phyloP scores from a whole-genome alignment of 306 rosid species.

The Prinsepia uniflora region DNA sequence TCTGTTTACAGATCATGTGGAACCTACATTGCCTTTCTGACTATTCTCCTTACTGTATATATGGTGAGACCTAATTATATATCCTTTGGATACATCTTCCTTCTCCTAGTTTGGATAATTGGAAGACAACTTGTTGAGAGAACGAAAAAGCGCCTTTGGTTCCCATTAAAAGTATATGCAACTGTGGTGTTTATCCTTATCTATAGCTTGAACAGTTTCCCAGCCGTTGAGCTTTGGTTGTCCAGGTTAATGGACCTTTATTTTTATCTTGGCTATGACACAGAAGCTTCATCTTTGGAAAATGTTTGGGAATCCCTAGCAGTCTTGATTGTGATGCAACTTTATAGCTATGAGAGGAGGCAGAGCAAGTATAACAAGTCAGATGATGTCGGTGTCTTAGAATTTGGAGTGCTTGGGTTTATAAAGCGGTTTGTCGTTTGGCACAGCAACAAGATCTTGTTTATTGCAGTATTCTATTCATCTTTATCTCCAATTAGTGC shows the following conservation, averaged over 20 bases:
- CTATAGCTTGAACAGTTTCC: slow-evolving; percentile 74
- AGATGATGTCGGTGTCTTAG: slow-evolving; percentile 41
- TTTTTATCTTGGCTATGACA: slow-evolving; percentile 74
- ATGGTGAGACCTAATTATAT: slow-evolving; percentile 75
- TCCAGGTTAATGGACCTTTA: slow-evolving; percentile 68
- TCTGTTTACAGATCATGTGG: slow-evolving; percentile 91
- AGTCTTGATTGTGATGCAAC: slow-evolving; percentile 93
- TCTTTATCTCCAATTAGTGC: slow-evolving; percentile 79
- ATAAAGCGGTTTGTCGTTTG: slow-evolving; percentile 70
- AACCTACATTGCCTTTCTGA: slow-evolving; percentile 80
- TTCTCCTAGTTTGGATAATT: slow-evolving; percentile 89
- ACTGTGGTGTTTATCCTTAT: slow-evolving; percentile 71
- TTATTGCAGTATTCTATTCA: slow-evolving; percentile 81
- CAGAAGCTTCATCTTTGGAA: slow-evolving; percentile 64
- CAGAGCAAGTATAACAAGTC: slow-evolving; percentile 58
- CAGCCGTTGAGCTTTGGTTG: slow-evolving; percentile 65
- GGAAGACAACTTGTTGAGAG: slow-evolving; percentile 92
- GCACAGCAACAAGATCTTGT: slow-evolving; percentile 90
- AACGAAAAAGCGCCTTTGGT: slow-evolving; percentile 80
- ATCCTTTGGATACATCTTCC: slow-evolving; percentile 81
- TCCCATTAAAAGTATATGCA: slow-evolving; percentile 86
- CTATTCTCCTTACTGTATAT: slow-evolving; percentile 83
- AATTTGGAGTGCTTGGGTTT: slow-evolving; percentile 61
- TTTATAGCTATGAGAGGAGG: slow-evolving; percentile 97
- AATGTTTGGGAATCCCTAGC: slow-evolving; percentile 94